Base-by-base conservation (phyloP, 2,329 filamentous ascomycete species). In the Penicillium sp. region DNA sequence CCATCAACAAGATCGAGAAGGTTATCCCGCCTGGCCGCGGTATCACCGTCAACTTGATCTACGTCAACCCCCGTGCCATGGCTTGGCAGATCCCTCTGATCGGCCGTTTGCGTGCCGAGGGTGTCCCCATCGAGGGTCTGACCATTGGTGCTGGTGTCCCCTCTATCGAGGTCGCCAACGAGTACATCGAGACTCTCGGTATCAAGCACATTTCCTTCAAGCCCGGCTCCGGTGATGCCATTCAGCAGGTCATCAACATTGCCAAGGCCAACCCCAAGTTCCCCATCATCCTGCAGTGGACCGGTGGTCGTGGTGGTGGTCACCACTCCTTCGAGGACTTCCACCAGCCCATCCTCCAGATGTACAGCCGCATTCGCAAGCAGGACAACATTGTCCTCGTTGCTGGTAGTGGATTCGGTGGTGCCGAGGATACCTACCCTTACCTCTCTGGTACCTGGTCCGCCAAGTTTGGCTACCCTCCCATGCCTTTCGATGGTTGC, bases 311-410 rank as follows among this genome's bases (percentile, higher is more conserved):
- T 79, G 93, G 93, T 68, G 93, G 93, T 81, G 93, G 93, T 60
- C 93, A 97, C 78, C 93, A 97, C 81, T 97, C 93, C 0, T 96
- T 89, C 65, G 93, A 97, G 77, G 93, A 97, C 77, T 97, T 97
- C 85, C 93, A 97, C 78, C 89, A 93, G 73, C 93, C 93, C 5
- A 89, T 97, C 49, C 82, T 97, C 8, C 89, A 92, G 72, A 96
- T 96, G 91, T 97, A 97, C 76, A 87, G 89, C 68, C 89, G 93
- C 60, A 93, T 97, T 68, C 88, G 93, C 74, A 88, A 92, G 74
- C 90, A 90, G 68, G 85, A 91, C 69, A 97, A 97, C 80, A 89
- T 97, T 65, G 90, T 96, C 63, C 84, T 97, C 12, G 88, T 97
- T 63, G 93, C 93, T 55, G 93, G 93, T 56, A 96, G 91, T 82